Evolutionary conservation across 1,139 yeast species (phyloP), one percentile per base, ranked within the genome.

Genomic region (Yamadazyma mexicana): DNA sequence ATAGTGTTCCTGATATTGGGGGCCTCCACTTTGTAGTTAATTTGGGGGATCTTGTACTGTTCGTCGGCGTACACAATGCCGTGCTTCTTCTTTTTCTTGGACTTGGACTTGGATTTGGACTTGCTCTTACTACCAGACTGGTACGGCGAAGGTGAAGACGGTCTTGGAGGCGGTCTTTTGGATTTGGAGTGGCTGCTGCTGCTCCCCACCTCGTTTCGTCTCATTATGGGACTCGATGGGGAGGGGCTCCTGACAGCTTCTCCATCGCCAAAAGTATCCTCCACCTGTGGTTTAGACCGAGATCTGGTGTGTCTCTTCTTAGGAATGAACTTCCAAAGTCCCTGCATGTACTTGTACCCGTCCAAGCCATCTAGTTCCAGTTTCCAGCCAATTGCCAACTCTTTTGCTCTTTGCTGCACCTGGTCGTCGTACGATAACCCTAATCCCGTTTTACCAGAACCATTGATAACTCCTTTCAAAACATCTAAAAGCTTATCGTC

Each of bases 401-500:
- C 59, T 32, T 68, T 61, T 20, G 73, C 70, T 49, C 70, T 64
- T 45, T 66, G 64, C 50, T 71, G 69, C 29, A 85, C 79, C 25
- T 63, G 58, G 2, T 65, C 58, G 46, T 78, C 74, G 42, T 67
- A 71, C 11, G 58, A 46, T 5, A 59, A 52, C 7, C 75, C 80
- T 17, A 62, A 55, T 14, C 73, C 74, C 2, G 70, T 60, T 31
- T 50, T 54, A 23, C 66, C 75, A 34, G 46, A 46, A 0, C 75
- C 76, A 26, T 44, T 52, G 12, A 69, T 48, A 34, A 82, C 69
- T 7, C 76, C 69, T 33, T 75, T 74, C 48, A 89, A 68, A 27
- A 89, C 75, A 34, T 85, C 91, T 34, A 83, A 61, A 33, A 91
- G 67, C 58, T 80, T 82, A 34, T 77, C 78, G 59, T 91, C 97